Base-by-base conservation (phyloP, 2,329 filamentous ascomycete species). In the Arthrinium puccinioides region DNA sequence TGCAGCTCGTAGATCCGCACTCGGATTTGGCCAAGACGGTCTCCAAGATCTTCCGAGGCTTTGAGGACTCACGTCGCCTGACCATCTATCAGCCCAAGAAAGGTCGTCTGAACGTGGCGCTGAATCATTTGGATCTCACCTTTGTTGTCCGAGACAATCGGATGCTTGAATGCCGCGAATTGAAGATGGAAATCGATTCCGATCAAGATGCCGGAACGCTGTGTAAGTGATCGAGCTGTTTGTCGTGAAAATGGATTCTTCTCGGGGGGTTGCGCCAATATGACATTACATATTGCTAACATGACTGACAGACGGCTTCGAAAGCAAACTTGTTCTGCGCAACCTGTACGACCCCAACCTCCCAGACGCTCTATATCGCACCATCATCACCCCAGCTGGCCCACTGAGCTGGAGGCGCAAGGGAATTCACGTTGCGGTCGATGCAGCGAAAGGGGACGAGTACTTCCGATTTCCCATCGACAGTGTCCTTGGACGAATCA, bases 141-240 rank as follows among this genome's bases (percentile, higher is more conserved):
- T 83, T 83, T 44, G 41, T 26, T 1, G 72, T 82, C 1, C 75
- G 72, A 23, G 0, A 9, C 0, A 42, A 48, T 0, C 52, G 58
- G 0, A 42, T 68, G 0, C 61, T 84, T 0, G 44, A 66, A 11
- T 79, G 64, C 14, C 54, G 36, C 0, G 63, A 81, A 42, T 60
- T 82, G 0, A 51, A 54, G 0, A 60, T 69, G 0, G 66, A 74
- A 25, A 60, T 86, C 2, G 75, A 80, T 36, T 50, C 52, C 0
- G 44, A 76, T 9, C 82, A 87, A 48, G 70, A 82, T 35, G 57
- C 69, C 0, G 80, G 79, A 0, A 76, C 74, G 0, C 66, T 73
- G 46, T 72, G 31, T 33, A 14, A 23, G 31, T 33, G n/a, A 2
- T 13, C 8, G 13, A 25, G 23, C 23, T 11, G 6, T 23, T 6